Base-by-base conservation (phyloP, 257 asterid species). In the Solanum stenotomum region DNA sequence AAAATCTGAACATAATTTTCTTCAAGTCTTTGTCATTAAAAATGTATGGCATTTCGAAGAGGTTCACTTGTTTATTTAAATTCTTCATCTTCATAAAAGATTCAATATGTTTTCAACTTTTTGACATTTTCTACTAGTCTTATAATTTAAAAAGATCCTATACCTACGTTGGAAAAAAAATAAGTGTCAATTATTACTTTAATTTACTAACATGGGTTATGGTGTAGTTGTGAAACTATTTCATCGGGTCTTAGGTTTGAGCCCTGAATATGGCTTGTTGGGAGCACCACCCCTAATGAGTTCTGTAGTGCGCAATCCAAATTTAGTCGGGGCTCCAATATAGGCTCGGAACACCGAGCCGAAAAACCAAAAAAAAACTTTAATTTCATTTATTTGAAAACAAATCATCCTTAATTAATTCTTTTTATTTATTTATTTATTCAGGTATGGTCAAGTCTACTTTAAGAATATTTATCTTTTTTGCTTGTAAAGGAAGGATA, bases 91-190 rank as follows among this genome's bases (percentile, higher is more conserved):
- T 27, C 85, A 89, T 6, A 76, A 79, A 90, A 88, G 92, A 90
- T 90, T 90, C 89, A 90, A 76, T 75, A 88, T 90, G 92, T 90
- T 88, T 87, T 88, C 70, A 27, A 76, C 90, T 90, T 90, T 88
- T 86, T 46, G 90, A 31, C 46, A n/a, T 27, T 88, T 88, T 83
- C 63, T 46, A 16, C 27, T 40, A 56, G 42, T 88, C 65, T 86
- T 82, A 49, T 88, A 70, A 49, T 87, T 71, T 15, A 81, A 86
- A 29, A 78, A 61, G 83, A 83, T 68, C 89, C 88, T 46, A 87
- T 84, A 87, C 82, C 86, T 74, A 82, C 10, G 2, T 82, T 42
- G 22, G 68, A 4, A 83, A 76, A 85, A 71, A 79, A 63, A 71
- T 63, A 71, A 29, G 72, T 6, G 67, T 29, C 29, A 65, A 61